Evolutionary conservation across 257 asterid genomes (phyloP).

Genomic region (Ehretia macrophylla): DNA sequence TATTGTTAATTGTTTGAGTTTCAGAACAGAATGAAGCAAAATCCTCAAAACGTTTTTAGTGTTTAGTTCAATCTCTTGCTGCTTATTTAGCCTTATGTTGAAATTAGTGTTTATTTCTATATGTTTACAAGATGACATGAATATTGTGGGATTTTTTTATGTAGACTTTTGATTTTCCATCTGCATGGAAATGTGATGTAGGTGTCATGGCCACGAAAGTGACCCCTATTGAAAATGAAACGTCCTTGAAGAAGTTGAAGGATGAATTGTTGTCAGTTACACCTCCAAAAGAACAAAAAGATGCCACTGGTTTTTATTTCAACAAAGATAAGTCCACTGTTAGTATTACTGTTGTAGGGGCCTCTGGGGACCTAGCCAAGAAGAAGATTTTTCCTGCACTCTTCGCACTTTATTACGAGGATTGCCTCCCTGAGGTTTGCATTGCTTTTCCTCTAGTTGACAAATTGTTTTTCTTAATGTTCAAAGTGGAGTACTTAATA

Average conservation of each 20-base stretch:
- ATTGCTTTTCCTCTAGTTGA: constrained; percentile 4
- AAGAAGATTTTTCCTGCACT: constrained; percentile 98
- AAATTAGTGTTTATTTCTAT: background rate
- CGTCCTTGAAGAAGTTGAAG: constrained; percentile 36
- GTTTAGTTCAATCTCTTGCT: too few relatives aligned
- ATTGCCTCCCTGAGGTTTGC: constrained; percentile 85
- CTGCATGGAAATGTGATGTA: constrained; percentile 18
- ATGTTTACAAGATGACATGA: background rate
- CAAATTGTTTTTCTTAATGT: background rate
- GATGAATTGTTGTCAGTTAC: constrained; percentile 33
- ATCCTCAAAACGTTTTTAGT: too few relatives aligned
- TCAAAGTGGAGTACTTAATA: constrained; percentile 3
- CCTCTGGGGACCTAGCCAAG: constrained; percentile 98
- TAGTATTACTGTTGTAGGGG: constrained; percentile 90
- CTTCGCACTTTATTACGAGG: constrained; percentile 94
- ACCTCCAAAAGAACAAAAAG: constrained; percentile 33
- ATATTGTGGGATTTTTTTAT: background rate
- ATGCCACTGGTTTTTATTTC: constrained; percentile 13
- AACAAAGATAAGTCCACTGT: constrained; percentile 51
- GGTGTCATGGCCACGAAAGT: constrained; percentile 39
- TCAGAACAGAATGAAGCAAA: too few relatives aligned
- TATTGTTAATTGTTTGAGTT: too few relatives aligned
- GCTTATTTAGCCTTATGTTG: background rate
- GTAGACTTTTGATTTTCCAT: constrained; percentile 9
- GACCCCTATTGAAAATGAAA: constrained; percentile 26